Conservation (phyloP, 768 basidiomycete genomes). For the Pleurotus cornucopiae region DNA sequence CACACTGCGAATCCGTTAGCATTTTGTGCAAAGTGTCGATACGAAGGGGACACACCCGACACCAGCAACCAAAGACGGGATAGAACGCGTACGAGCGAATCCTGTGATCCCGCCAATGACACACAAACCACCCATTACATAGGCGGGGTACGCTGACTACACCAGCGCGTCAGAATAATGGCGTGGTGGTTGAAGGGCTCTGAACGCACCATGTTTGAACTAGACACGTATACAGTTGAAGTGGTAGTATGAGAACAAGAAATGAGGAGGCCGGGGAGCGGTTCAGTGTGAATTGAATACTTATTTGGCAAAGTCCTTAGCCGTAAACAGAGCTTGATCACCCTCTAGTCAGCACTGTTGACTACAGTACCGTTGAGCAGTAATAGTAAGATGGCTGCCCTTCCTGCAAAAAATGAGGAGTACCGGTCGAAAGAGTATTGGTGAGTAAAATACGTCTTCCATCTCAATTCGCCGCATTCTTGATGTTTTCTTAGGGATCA, state of each 20-base stretch:
- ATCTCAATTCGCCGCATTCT: too few relatives aligned
- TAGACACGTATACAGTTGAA: not conserved
- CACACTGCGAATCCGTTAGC: conserved; percentile 41
- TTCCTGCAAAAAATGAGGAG: conserved; percentile 64
- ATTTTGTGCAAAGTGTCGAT: too few relatives aligned
- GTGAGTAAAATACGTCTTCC: conserved; percentile 27
- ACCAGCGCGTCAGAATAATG: too few relatives aligned
- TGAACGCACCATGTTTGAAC: not conserved
- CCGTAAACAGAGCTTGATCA: too few relatives aligned
- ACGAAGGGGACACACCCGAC: conserved; percentile 48
- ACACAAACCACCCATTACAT: conserved; percentile 72
- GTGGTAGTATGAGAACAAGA: too few relatives aligned
- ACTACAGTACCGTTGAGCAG: too few relatives aligned
- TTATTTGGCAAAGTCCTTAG: too few relatives aligned
- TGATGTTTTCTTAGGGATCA: conserved; percentile 45
- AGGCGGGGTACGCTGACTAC: conserved; percentile 80
- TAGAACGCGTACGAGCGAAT: conserved; percentile 65
- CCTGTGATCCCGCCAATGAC: conserved; percentile 75
- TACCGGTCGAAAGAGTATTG: conserved; percentile 70
- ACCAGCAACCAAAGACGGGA: conserved; percentile 82
- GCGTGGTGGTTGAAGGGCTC: too few relatives aligned
- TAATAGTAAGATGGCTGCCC: conserved; percentile 14
- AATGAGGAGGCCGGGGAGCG: too few relatives aligned
- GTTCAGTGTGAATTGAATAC: too few relatives aligned
- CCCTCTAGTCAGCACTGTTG: too few relatives aligned